Percentiles rank a stretch among this genome's conserved stretches.
Conservation (phyloP, 768 basidiomycete species). For the Suillus bovinus region DNA sequence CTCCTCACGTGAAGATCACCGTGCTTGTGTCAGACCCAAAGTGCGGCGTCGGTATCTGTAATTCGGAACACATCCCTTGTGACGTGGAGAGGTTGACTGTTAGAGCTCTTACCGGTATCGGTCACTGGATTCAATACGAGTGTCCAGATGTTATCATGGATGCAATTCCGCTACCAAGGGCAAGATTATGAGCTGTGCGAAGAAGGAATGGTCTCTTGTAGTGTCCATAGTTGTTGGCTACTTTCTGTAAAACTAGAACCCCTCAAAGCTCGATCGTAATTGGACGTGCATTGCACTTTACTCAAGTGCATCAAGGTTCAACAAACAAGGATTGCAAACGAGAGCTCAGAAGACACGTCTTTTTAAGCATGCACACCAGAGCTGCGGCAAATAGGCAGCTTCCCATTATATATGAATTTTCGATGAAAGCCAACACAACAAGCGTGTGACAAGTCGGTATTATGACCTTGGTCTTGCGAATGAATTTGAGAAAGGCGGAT, state of each 20-base stretch:
- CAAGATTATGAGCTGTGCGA: not conserved
- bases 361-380: not conserved
- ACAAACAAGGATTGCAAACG: not conserved
- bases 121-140: slow-evolving; percentile 31
- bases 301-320: not conserved
- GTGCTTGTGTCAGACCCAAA: slow-evolving; percentile 23
- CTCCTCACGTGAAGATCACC: slow-evolving; percentile 15
- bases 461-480: not conserved
- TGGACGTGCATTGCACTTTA: not conserved
- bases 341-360: not conserved
- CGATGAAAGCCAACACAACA: not conserved
- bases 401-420: not conserved
- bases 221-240: not conserved
- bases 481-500: not conserved
- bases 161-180: slow-evolving; percentile 1
- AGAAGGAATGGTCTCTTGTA: not conserved
- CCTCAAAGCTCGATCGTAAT: not conserved
- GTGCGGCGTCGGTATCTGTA: not conserved
- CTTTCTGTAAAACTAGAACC: not conserved
- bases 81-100: slow-evolving; percentile 1
- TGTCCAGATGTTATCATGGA: slow-evolving; percentile 23
- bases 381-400: not conserved
- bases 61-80: slow-evolving; percentile 14
- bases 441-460: not conserved
- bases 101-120: slow-evolving; percentile 17